Percentiles rank a stretch among this genome's conserved stretches.
Evolutionary conservation across 371 early-diverging fungal genomes (phyloP).

Genomic region (Mortierella sp.): DNA sequence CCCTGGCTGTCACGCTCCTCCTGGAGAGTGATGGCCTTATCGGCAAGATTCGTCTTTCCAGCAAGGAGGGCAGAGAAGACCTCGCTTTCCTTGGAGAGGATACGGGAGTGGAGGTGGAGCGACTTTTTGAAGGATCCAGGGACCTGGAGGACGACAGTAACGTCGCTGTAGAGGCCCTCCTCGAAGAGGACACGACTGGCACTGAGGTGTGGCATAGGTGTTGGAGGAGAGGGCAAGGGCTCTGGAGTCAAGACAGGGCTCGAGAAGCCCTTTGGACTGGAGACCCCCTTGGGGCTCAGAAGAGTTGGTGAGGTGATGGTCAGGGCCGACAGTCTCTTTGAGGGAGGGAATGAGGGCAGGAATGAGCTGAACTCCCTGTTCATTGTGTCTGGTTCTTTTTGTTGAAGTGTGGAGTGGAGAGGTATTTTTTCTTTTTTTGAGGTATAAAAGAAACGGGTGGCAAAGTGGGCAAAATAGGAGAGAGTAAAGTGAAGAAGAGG

Average conservation of each 20-base stretch:
- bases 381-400: neutral
- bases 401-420: neutral
- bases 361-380: conserved; percentile 49
- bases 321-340: conserved; percentile 47
- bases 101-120: conserved; percentile 42
- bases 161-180: conserved; percentile 54
- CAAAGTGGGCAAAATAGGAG: neutral
- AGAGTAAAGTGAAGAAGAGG: neutral
- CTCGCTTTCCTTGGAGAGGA: conserved; percentile 52
- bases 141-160: conserved; percentile 40
- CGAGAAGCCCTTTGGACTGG: conserved; percentile 8
- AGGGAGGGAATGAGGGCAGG: conserved; percentile 53
- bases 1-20: conserved; percentile 39
- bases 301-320: conserved; percentile 43
- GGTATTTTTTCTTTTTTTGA: neutral
- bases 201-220: conserved; percentile 52
- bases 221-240: conserved; percentile 21
- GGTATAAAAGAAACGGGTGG: neutral
- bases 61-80: conserved; percentile 38
- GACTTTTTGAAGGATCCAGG: conserved; percentile 46
- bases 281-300: conserved; percentile 7
- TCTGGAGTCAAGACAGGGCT: conserved; percentile 44
- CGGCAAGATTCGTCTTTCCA: conserved; percentile 32
- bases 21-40: conserved; percentile 42
- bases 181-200: conserved; percentile 57